Evolutionary conservation across 2,329 filamentous ascomycete species (phyloP).

Genomic region (Elsinoe necatrix): DNA sequence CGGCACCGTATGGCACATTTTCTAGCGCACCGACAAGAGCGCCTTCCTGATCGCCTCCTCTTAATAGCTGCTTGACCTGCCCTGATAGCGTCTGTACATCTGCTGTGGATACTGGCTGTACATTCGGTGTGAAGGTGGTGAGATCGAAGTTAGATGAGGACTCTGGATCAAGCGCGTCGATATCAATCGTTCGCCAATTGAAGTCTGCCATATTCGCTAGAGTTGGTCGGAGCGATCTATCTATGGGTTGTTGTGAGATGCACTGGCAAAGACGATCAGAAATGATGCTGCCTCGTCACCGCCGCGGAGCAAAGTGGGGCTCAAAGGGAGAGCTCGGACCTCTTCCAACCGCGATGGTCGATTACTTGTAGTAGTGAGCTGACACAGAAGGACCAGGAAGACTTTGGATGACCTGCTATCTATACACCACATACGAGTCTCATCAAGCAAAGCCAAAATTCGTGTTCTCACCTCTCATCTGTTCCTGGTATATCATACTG

Average conservation of each 20-base stretch:
- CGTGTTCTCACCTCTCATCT: no score
- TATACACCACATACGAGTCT: no score
- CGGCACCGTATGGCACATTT: constrained; percentile 63
- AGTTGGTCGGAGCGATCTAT: neutral
- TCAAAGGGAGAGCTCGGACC: constrained; percentile 1
- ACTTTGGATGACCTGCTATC: no score
- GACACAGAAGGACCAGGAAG: no score
- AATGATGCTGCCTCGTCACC: constrained; percentile 13
- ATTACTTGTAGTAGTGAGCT: no score
- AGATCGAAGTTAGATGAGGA: constrained; percentile 87
- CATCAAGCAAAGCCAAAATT: no score
- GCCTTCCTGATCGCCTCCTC: constrained; percentile 79
- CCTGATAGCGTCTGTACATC: constrained; percentile 69
- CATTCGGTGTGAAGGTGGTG: constrained; percentile 68
- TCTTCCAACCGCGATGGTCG: neutral
- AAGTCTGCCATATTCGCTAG: constrained; percentile 36
- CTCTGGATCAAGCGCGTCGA: constrained; percentile 84
- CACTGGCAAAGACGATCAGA: neutral
- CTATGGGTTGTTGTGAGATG: neutral
- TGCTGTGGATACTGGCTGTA: constrained; percentile 63
- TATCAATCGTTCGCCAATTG: constrained; percentile 83
- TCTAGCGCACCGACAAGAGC: constrained; percentile 78
- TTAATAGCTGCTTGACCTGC: constrained; percentile 79
- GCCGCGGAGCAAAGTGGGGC: constrained; percentile 7
- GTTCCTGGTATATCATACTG: no score